Evolutionary conservation across 805 yeast species (phyloP).

Genomic region (Sugiyamaella smithiae): DNA sequence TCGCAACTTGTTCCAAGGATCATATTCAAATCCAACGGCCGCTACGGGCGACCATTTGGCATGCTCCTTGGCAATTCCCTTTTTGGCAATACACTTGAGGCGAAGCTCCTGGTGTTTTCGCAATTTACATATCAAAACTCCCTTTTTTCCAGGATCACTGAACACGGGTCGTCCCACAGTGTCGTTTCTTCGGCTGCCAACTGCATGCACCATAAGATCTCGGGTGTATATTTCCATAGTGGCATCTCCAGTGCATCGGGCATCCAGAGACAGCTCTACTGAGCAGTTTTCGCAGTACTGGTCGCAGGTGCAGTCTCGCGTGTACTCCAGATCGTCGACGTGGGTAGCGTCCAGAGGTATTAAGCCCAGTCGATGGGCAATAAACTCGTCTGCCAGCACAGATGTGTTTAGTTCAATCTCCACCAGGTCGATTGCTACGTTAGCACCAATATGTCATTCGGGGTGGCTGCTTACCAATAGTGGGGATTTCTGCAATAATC

Average conservation of each 20-base stretch:
- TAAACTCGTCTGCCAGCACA: constrained; percentile 94
- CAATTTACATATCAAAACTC: constrained; percentile 87
- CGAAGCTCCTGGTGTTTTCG: constrained; percentile 89
- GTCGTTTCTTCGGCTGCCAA: constrained; percentile 37
- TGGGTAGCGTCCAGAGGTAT: constrained; percentile 84
- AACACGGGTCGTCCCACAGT: constrained; percentile 82
- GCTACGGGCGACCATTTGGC: constrained; percentile 98
- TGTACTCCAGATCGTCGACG: constrained; percentile 75
- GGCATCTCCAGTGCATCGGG: constrained; percentile 83
- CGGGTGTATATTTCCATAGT: constrained; percentile 88
- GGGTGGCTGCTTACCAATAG: constrained; percentile 44
- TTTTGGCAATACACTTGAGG: constrained; percentile 90
- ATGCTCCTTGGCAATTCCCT: constrained; percentile 96
- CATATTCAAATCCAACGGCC: constrained; percentile 94
- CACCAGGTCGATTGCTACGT: constrained; percentile 81
- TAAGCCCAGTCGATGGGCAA: constrained; percentile 90
- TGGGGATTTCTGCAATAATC: constrained; percentile 95
- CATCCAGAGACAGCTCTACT: constrained; percentile 79
- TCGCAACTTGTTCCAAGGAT: constrained; percentile 96
- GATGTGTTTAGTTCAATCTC: constrained; percentile 91
- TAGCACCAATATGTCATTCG: constrained; percentile 3
- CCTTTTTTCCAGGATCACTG: constrained; percentile 69
- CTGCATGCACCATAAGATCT: constrained; percentile 58
- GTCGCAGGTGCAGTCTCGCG: constrained; percentile 94
- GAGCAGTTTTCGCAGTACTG: constrained; percentile 95